Evolutionary conservation across 177 flowering plant species (phyloP), one percentile per base, ranked within the genome.

Genomic region (Tripterygium wilfordii): DNA sequence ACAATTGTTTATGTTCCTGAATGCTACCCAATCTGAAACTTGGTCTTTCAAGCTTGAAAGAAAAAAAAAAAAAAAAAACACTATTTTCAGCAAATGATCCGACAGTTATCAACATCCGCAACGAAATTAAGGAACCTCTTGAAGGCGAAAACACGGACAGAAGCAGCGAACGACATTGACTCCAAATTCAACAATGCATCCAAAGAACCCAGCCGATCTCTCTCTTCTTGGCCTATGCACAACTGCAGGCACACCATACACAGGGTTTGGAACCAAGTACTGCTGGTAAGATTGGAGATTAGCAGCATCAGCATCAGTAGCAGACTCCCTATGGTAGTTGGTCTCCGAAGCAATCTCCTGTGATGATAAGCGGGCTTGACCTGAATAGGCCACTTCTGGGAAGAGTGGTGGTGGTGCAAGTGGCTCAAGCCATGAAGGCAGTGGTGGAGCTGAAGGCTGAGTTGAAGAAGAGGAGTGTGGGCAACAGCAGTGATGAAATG

Each of bases 371-470:
- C 39, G 51, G 43, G 28, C 15, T 33, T 45, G 43, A 10, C 12
- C 48, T 30, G 56, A 17, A 22, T 9, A 45, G 22, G 48, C 49
- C 33, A 19, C 5, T 22, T n/a, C 47, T 19, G 38, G 45, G 57
- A 38, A 15, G n/a, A n/a, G n/a, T 7, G 51, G 43, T 25, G 20
- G 60, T 13, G 16, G 2, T 25, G 1, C 33, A 22, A 25, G 32
- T 1, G 36, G 6, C 5, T 66, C 60, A 14, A 67, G 52, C 78
- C 82, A 74, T 8, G 72, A 49, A 6, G 78, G 82, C 25, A 74
- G 31, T 1, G 82, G 81, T 8, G 81, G 81, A 48, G 81, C 81
- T 1, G 78, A 72, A 10, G 81, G 81, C 48, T 42, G 63, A 51
- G 28, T 2, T 14, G 60, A 25, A 37, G 60, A 53, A n/a, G 45